phyloP scores from a whole-genome alignment of 2,329 filamentous ascomycete species.

The Colletotrichum filicis region DNA sequence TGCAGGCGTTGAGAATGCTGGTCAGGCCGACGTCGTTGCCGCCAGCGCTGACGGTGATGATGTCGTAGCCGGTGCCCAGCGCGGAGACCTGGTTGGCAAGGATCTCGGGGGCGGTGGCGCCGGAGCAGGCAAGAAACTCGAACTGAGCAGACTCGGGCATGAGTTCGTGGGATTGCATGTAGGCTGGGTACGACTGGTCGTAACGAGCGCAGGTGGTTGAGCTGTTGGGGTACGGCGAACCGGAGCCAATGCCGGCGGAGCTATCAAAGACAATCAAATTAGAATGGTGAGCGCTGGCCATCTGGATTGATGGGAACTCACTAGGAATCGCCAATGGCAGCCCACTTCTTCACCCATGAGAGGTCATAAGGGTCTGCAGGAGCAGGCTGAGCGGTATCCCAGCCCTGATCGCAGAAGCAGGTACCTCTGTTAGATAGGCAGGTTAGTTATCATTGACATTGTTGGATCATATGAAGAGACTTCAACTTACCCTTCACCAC shows the following conservation, averaged over 20 bases:
- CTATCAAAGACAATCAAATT: not conserved
- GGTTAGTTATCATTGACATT: not conserved
- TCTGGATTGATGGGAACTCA: not conserved
- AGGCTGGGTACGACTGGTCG: conserved; percentile 40
- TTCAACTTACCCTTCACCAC: not conserved
- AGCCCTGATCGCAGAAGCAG: not conserved
- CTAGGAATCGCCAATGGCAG: conserved; percentile 50
- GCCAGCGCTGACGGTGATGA: conserved; percentile 49
- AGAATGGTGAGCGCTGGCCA: not conserved
- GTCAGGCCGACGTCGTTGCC: conserved; percentile 50
- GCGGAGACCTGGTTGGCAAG: conserved; percentile 39
- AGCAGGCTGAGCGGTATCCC: not conserved
- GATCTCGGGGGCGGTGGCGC: conserved; percentile 40
- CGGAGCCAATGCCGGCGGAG: not conserved
- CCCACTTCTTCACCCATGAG: conserved; percentile 44
- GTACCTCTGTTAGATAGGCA: not conserved
- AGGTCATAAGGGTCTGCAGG: conserved; percentile 31
- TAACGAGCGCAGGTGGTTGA: conserved; percentile 42
- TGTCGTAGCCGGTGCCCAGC: conserved; percentile 42
- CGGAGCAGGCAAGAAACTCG: conserved; percentile 43
- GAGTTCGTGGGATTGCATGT: conserved; percentile 37
- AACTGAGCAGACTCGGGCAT: conserved; percentile 41
- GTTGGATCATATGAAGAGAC: too few species aligned
- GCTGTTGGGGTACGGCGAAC: not conserved
- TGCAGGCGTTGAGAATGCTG: conserved; percentile 36